These are phyloP conservation scores for Brasilioporus rufonigricans DNA, from an alignment of 768 basidiomycete genomes.

Conservation along the genomic window DNA sequence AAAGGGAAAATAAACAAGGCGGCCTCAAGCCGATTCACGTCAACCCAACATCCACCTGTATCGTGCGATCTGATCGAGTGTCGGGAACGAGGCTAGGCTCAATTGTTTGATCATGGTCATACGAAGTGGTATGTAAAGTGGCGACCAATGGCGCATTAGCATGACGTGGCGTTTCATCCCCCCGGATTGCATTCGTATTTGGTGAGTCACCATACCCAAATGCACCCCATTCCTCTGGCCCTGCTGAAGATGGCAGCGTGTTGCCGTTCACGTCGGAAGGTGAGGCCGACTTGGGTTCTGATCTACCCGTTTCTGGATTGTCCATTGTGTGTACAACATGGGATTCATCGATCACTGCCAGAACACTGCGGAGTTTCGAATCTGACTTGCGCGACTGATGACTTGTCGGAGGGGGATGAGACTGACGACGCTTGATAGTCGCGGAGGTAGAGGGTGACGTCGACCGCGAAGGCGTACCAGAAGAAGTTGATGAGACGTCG, in stretches of 20 bases:
- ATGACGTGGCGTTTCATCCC: slow-evolving; percentile 48
- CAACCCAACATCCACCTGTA: slow-evolving; percentile 20
- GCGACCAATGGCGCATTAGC: slow-evolving; percentile 27
- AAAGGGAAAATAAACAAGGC: slow-evolving; percentile 7
- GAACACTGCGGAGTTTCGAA: slow-evolving; percentile 67
- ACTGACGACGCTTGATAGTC: slow-evolving; percentile 45
- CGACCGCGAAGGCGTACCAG: slow-evolving; percentile 46
- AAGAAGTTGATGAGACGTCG: slow-evolving; percentile 35
- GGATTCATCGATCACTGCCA: slow-evolving; percentile 69
- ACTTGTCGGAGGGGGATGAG: slow-evolving; percentile 41
- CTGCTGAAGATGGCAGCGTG: slow-evolving; percentile 23
- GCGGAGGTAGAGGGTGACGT: slow-evolving; percentile 47
- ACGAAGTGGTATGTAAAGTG: slow-evolving; percentile 22
- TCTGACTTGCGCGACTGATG: slow-evolving; percentile 54
- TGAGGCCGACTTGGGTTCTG: slow-evolving; percentile 25
- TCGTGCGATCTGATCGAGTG: slow-evolving; percentile 28
- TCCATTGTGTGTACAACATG: slow-evolving; percentile 37
- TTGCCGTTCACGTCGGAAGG: slow-evolving; percentile 30
- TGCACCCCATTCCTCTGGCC: slow-evolving; percentile 37
- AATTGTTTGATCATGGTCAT: slow-evolving; percentile 22
- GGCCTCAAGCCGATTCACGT: slow-evolving; percentile 4
- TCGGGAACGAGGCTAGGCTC: slow-evolving; percentile 19
- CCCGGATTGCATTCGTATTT: slow-evolving; percentile 30
- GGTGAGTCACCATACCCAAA: slow-evolving; percentile 41
- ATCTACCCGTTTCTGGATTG: slow-evolving; percentile 10